phyloP scores from a whole-genome alignment of 2,329 filamentous ascomycete genomes.

The Nothophoma quercina region DNA sequence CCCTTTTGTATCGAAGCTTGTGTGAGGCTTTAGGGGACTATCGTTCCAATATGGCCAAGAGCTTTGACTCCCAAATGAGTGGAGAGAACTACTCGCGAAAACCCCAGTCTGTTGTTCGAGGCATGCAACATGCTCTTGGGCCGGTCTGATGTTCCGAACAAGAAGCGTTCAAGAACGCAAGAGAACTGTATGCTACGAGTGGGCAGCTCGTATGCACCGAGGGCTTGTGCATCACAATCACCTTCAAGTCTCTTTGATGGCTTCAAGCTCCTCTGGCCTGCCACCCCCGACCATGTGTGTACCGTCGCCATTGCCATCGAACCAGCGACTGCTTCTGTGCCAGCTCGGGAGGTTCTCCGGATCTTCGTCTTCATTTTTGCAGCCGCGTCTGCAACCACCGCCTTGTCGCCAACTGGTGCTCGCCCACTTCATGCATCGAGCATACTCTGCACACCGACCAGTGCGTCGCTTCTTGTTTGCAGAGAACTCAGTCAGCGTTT shows the following conservation, averaged over 20 bases:
- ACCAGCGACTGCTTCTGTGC: slow-evolving; percentile 44
- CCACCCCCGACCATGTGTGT: slow-evolving; percentile 43
- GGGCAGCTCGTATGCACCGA: not conserved
- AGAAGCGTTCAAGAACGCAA: not conserved
- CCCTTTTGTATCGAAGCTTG: not conserved
- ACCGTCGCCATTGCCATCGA: slow-evolving; percentile 36
- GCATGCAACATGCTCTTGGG: not conserved
- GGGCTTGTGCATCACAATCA: no score
- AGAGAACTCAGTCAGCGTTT: slow-evolving; percentile 32
- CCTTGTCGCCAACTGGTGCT: slow-evolving; percentile 39
- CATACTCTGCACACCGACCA: slow-evolving; percentile 40
- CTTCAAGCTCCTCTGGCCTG: slow-evolving; percentile 20
- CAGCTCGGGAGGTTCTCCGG: slow-evolving; percentile 42
- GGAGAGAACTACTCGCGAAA: not conserved
- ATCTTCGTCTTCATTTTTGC: slow-evolving; percentile 45
- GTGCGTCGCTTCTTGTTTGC: slow-evolving; percentile 30
- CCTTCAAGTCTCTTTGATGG: slow-evolving; percentile 14
- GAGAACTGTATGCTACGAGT: not conserved
- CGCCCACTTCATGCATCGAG: slow-evolving; percentile 46
- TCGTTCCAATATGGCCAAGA: not conserved
- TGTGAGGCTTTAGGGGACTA: not conserved
- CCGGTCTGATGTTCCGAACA: not conserved
- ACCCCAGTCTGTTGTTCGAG: not conserved
- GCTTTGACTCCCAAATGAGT: not conserved
- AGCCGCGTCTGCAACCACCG: slow-evolving; percentile 43